Conservation (phyloP, 2,329 filamentous ascomycete species). For the Cyanodermella asteris region DNA sequence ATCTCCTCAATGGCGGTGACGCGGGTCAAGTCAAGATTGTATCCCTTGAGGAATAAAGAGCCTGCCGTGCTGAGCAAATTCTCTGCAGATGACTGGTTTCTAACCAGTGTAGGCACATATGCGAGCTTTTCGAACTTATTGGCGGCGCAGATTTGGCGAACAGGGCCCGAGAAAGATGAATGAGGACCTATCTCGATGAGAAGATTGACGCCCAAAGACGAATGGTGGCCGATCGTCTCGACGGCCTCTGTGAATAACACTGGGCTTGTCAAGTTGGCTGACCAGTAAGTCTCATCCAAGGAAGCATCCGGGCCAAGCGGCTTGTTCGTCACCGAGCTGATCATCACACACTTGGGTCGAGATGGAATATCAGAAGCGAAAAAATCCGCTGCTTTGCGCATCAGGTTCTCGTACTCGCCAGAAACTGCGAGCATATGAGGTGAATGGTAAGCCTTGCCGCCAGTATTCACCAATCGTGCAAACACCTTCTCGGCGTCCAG, state of each 20-base stretch:
- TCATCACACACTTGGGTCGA: background rate
- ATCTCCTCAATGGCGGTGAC: slow-evolving; percentile 1
- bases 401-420: slow-evolving; percentile 6
- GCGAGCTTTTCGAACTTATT: background rate
- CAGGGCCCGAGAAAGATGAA: slow-evolving; percentile 11
- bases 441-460: slow-evolving; percentile 4
- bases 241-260: slow-evolving; percentile 12
- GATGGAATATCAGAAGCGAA: background rate
- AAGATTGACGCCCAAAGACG: slow-evolving; percentile 5
- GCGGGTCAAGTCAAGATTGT: slow-evolving; percentile 1
- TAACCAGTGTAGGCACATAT: slow-evolving; percentile 2
- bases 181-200: slow-evolving; percentile 16
- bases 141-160: slow-evolving; percentile 11
- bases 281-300: slow-evolving; percentile 11
- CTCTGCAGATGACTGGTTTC: background rate
- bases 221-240: slow-evolving; percentile 10
- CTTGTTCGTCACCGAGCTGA: slow-evolving; percentile 13
- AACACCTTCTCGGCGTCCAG: slow-evolving; percentile 1
- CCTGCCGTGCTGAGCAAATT: slow-evolving; percentile 1
- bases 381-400: slow-evolving; percentile 5
- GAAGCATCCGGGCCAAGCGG: background rate
- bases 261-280: slow-evolving; percentile 10
- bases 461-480: slow-evolving; percentile 1
- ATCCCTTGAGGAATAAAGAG: slow-evolving; percentile 1
- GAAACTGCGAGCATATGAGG: slow-evolving; percentile 5